Conservation (phyloP, 768 basidiomycete species). For the Sarcomyxa edulis region DNA sequence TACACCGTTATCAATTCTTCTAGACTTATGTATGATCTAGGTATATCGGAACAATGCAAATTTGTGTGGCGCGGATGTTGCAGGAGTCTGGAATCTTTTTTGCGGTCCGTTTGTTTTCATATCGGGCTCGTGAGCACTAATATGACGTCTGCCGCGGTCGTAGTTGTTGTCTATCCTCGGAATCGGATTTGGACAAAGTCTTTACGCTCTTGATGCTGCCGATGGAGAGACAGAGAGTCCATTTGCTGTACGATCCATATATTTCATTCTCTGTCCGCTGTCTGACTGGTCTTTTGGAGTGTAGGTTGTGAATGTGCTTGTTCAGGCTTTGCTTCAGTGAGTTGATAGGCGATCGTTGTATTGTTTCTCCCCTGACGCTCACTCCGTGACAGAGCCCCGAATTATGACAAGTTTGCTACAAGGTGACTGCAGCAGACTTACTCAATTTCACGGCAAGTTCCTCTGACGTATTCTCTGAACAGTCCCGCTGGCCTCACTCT, state of each 20-base stretch:
- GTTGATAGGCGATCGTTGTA: constrained; percentile 14
- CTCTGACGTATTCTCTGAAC: constrained; percentile 1
- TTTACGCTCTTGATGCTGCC: constrained; percentile 88
- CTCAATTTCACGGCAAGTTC: neutral
- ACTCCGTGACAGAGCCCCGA: constrained; percentile 43
- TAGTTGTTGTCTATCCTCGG: constrained; percentile 80
- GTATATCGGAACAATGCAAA: constrained; percentile 90
- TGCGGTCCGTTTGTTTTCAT: constrained; percentile 49
- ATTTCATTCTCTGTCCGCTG: neutral
- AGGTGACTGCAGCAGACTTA: constrained; percentile 28
- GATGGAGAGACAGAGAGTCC: constrained; percentile 67
- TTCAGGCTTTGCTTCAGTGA: constrained; percentile 81
- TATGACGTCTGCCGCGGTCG: constrained; percentile 2
- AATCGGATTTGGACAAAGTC: constrained; percentile 79
- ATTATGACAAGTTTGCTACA: constrained; percentile 51
- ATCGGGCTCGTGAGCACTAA: neutral
- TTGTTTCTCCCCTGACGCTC: neutral
- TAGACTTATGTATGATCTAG: constrained; percentile 24
- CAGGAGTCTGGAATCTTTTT: constrained; percentile 92
- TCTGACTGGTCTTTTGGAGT: constrained; percentile 1
- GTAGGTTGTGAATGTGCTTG: constrained; percentile 64
- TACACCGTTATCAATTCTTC: neutral
- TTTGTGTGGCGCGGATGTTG: constrained; percentile 89
- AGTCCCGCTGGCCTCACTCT: constrained; percentile 60
- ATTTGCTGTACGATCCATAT: constrained; percentile 29